Evolutionary conservation across 306 rosid species (phyloP), one percentile per base, ranked within the genome.

Genomic region (Gillenia trifoliata): DNA sequence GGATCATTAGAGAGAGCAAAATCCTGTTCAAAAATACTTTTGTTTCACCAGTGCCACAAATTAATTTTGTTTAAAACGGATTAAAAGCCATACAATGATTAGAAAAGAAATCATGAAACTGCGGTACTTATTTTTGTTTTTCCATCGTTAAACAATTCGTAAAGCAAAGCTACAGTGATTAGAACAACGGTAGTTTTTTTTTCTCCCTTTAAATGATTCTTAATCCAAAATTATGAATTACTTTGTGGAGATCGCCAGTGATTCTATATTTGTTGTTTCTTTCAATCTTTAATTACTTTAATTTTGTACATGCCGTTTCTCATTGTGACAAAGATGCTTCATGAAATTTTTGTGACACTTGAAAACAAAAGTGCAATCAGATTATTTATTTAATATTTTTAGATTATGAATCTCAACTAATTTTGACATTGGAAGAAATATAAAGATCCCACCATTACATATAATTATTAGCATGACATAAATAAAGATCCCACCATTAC

Each of bases 281-380:
- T 71, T 25, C 65, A 56, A 16, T 52, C 33, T 54, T 22, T 70
- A 12, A 33, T 52, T n/a, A 52, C 64, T 33, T 52, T 64, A 33
- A 33, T 34, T 49, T 1, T 71, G 75, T 56, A 36, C 75, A 71
- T 71, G 75, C 66, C 40, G 54, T 38, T 36, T 71, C 75, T 71
- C n/a, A 8, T 23, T 8, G 8, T 56, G 66, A 56, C 28, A 36
- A 71, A 56, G 54, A 56, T 71, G 36, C 75, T 71, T 70, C 33
- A 2, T 11, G 2, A 25, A 20, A 33, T 6, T 49, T 69, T 64
- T 33, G 28, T 34, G 28, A n/a, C 47, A 64, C 45, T 55, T 30
- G 56, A 23, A 11, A 23, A 23, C 0, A 56, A 57, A 25, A 57
- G 26, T 9, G 12, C 12, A 49, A 20, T n/a, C 12, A 1, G 2